phyloP scores from a whole-genome alignment of 2,329 filamentous ascomycete genomes.

The Sporothrix globosa region DNA sequence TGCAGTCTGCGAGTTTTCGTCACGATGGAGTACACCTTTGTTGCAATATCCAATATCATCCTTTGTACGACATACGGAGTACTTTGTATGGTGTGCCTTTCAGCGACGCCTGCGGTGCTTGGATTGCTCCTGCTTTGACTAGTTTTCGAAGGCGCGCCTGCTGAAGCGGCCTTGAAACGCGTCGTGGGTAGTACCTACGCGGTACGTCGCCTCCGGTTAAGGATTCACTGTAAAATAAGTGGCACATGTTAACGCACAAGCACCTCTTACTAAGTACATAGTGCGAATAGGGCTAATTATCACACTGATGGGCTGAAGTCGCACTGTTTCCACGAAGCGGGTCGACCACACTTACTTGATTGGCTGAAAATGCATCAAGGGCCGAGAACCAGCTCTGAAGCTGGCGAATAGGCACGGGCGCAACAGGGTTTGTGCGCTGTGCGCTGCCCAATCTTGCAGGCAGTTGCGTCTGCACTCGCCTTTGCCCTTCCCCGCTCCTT shows the following conservation, averaged over 20 bases:
- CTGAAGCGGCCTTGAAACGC: slow-evolving; percentile 28
- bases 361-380: not conserved
- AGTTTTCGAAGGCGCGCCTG: slow-evolving; percentile 2
- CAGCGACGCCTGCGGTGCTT: not conserved
- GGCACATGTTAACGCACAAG: not conserved
- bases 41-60: not conserved
- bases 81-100: slow-evolving; percentile 1
- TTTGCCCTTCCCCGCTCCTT: slow-evolving; percentile 1
- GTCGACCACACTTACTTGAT: too few species aligned
- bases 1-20: not conserved
- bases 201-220: not conserved
- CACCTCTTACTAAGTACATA: not conserved
- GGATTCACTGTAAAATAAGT: not conserved
- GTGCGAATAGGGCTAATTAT: not conserved
- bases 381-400: not conserved
- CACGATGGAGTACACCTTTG: not conserved
- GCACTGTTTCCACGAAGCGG: slow-evolving; percentile 1
- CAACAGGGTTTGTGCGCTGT: not conserved
- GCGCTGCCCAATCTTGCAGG: slow-evolving; percentile 2
- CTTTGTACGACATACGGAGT: too few species aligned
- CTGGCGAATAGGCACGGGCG: not conserved
- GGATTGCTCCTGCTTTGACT: slow-evolving; percentile 2
- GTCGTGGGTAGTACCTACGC: slow-evolving; percentile 9
- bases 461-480: not conserved
- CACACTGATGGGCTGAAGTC: not conserved